A percentile compares a stretch with the other conserved stretches of the same genome.
These are phyloP conservation scores for Aspergillus sp. DNA, from an alignment of 2,329 filamentous ascomycete genomes.

Conservation along the genomic window DNA sequence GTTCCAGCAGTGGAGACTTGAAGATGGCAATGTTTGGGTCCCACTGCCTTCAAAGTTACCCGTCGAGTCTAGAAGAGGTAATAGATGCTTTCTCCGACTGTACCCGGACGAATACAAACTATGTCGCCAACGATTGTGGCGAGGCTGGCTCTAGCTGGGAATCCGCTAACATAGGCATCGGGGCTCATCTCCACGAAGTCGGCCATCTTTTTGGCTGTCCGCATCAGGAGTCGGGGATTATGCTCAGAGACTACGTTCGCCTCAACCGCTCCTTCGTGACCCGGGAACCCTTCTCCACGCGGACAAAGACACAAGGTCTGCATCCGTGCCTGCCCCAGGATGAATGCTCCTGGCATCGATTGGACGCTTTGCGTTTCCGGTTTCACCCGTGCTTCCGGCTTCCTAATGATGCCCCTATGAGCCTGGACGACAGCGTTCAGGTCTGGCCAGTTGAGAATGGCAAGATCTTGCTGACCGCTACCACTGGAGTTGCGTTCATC, in stretches of 20 bases:
- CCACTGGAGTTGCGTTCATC: conserved; percentile 79
- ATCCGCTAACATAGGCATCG: conserved; percentile 89
- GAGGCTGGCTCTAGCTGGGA: conserved; percentile 93
- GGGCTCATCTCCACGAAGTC: conserved; percentile 86
- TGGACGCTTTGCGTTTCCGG: conserved; percentile 85
- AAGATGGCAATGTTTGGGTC: conserved; percentile 90
- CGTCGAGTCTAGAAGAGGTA: conserved; percentile 83
- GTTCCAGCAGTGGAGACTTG: conserved; percentile 69
- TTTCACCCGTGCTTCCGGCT: conserved; percentile 87
- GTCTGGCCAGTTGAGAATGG: conserved; percentile 81
- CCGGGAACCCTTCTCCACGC: conserved; percentile 80
- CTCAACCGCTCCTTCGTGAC: conserved; percentile 81
- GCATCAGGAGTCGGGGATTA: conserved; percentile 86
- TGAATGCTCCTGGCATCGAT: conserved; percentile 87
- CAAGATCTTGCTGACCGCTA: conserved; percentile 72
- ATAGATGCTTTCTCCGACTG: conserved; percentile 87
- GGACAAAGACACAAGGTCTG: conserved; percentile 77
- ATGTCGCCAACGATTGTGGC: conserved; percentile 80
- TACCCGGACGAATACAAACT: conserved; percentile 77
- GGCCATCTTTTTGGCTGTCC: conserved; percentile 89
- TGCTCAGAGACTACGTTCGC: conserved; percentile 83
- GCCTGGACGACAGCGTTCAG: conserved; percentile 73
- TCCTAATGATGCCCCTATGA: conserved; percentile 67
- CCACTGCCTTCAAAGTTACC: conserved; percentile 88
- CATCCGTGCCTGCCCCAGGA: conserved; percentile 72